These are phyloP conservation scores for Mycena amicta DNA, from an alignment of 768 basidiomycete genomes.

Conservation along the genomic window DNA sequence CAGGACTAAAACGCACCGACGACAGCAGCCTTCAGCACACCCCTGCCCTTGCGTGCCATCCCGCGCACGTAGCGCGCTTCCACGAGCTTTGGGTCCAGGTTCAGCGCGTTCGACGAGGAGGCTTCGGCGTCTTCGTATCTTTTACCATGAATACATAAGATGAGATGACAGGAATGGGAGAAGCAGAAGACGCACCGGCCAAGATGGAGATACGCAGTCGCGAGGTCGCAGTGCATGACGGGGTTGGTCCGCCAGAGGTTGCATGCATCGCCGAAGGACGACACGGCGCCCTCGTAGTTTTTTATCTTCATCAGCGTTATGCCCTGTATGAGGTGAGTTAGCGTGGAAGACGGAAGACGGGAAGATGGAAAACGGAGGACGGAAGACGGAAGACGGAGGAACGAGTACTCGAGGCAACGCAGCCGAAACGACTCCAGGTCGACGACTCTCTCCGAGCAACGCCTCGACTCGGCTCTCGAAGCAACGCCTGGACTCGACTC, in stretches of 20 bases:
- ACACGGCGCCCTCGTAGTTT: constrained; percentile 20
- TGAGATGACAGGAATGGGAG: neutral
- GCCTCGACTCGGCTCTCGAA: too few species aligned
- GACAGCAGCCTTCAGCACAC: constrained; percentile 7
- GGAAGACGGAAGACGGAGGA: neutral
- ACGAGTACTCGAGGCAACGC: too few species aligned
- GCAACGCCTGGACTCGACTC: too few species aligned
- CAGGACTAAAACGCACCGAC: constrained; percentile 9
- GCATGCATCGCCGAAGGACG: constrained; percentile 16
- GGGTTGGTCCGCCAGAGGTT: constrained; percentile 17
- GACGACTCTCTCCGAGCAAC: too few species aligned
- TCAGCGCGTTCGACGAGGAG: constrained; percentile 14
- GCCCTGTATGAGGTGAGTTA: too few species aligned
- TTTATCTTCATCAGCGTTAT: constrained; percentile 19
- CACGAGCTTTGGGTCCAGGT: constrained; percentile 21
- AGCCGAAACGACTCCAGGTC: too few species aligned
- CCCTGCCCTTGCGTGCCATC: constrained; percentile 20
- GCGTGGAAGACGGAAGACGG: neutral
- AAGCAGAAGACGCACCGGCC: constrained; percentile 18
- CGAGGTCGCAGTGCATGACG: constrained; percentile 20
- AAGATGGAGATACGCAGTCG: constrained; percentile 21
- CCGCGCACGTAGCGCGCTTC: constrained; percentile 21
- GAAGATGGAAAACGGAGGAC: neutral
- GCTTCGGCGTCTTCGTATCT: constrained; percentile 19
- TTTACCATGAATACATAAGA: neutral